Percentiles rank a stretch among this genome's conserved stretches.
phyloP scores from a whole-genome alignment of 139 green algal species.

The Yamagishiella unicocca region DNA sequence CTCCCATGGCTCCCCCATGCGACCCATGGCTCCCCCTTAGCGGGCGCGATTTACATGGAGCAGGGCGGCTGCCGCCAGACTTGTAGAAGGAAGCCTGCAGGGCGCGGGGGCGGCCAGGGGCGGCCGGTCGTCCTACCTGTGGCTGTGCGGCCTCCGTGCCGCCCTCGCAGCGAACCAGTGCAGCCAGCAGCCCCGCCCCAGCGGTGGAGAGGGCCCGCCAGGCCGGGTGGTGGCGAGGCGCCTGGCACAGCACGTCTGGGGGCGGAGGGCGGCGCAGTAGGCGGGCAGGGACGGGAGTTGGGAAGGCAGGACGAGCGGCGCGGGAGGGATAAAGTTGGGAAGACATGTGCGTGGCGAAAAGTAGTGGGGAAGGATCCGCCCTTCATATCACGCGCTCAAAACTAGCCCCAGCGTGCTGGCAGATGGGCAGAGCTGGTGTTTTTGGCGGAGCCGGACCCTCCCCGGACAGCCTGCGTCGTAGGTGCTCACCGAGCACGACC shows the following conservation, averaged over 20 bases:
- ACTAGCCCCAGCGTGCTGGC: no score
- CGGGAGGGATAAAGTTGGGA: neutral
- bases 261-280: neutral
- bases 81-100: no score
- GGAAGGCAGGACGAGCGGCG: neutral
- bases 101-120: no score
- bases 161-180: slow-evolving; percentile 28
- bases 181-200: slow-evolving; percentile 2
- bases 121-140: neutral
- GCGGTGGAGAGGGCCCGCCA: slow-evolving; percentile 34
- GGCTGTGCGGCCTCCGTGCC: slow-evolving; percentile 23
- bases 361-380: neutral
- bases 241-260: slow-evolving; percentile 26
- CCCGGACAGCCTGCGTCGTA: no score
- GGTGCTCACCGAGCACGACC: slow-evolving; percentile 29
- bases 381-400: no score
- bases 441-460: no score
- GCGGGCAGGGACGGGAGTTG: neutral
- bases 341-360: neutral
- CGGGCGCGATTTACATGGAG: no score
- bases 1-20: no score
- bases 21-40: no score
- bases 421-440: no score
- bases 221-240: slow-evolving; percentile 24
- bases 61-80: no score